Evolutionary conservation across 2,329 filamentous ascomycete species (phyloP).

Genomic region (Alternaria arbusti): DNA sequence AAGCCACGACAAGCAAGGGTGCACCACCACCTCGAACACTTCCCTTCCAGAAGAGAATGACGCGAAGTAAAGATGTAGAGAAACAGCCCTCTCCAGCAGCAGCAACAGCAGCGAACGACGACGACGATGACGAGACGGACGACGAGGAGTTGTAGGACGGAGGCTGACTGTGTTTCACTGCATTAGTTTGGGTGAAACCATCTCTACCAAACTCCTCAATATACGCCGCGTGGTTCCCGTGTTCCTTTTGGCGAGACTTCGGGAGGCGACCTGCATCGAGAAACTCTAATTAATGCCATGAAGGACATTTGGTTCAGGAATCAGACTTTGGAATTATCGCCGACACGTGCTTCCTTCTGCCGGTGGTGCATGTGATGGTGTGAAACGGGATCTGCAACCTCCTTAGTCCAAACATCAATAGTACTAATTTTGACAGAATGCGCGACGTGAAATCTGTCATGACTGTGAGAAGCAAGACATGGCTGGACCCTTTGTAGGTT

Average conservation of each 20-base stretch:
- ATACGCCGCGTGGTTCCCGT: background rate
- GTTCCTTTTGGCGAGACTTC: background rate
- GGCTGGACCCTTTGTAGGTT: background rate
- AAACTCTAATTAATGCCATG: background rate
- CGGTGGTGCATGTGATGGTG: background rate
- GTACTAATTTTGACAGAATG: background rate
- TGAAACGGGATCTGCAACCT: background rate
- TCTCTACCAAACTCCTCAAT: background rate
- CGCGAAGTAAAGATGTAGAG: conserved; percentile 23
- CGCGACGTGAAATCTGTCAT: background rate
- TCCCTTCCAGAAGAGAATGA: conserved; percentile 36
- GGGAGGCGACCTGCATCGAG: background rate
- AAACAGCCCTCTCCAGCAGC: conserved; percentile 15
- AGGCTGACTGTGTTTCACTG: background rate
- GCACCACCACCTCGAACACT: conserved; percentile 46
- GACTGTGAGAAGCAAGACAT: background rate
- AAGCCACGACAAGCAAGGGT: conserved; percentile 15
- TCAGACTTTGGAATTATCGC: background rate
- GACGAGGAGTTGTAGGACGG: conserved; percentile 44
- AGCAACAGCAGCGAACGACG: conserved; percentile 6
- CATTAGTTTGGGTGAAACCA: background rate
- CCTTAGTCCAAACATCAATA: background rate
- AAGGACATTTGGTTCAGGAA: background rate
- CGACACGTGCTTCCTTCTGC: background rate
- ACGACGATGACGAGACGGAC: conserved; percentile 44